phyloP scores from a whole-genome alignment of 2,329 filamentous ascomycete genomes.

The Colletotrichum shisoi region DNA sequence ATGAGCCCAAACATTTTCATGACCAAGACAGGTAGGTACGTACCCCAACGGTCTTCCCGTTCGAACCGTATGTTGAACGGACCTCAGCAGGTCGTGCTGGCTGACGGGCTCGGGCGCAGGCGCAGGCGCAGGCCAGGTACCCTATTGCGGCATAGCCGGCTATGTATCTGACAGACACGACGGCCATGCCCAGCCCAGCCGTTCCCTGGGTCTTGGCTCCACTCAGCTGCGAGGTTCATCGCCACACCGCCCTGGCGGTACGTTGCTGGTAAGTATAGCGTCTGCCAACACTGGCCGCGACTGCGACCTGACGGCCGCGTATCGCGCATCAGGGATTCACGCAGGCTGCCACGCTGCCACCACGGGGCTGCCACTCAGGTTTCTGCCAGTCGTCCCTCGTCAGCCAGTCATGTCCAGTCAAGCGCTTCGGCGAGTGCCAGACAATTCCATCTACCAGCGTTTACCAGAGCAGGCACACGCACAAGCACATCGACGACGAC shows the following conservation, averaged over 20 bases:
- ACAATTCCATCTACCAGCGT: background rate
- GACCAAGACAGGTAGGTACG: background rate
- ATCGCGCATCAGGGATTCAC: slow-evolving; percentile 19
- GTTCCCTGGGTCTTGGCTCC: background rate
- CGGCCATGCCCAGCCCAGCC: slow-evolving; percentile 4
- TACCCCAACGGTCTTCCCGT: background rate
- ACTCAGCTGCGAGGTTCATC: slow-evolving; percentile 8
- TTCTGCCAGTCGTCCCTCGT: slow-evolving; percentile 1
- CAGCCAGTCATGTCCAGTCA: background rate
- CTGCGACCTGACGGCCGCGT: slow-evolving; percentile 15
- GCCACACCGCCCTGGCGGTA: slow-evolving; percentile 25
- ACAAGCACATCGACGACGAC: slow-evolving; percentile 13
- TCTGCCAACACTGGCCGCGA: background rate
- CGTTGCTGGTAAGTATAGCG: slow-evolving; percentile 10
- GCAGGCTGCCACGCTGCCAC: slow-evolving; percentile 17
- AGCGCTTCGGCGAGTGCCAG: background rate
- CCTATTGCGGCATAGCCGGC: slow-evolving; percentile 8
- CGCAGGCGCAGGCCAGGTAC: background rate
- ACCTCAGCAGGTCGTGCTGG: no score
- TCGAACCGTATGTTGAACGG: background rate
- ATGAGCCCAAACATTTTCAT: background rate
- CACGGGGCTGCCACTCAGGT: slow-evolving; percentile 5
- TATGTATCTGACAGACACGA: slow-evolving; percentile 22
- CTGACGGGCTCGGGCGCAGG: no score
- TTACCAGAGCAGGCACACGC: slow-evolving; percentile 11